Conservation (phyloP, 2,329 filamentous ascomycete genomes). For the Colletotrichum somersetense region DNA sequence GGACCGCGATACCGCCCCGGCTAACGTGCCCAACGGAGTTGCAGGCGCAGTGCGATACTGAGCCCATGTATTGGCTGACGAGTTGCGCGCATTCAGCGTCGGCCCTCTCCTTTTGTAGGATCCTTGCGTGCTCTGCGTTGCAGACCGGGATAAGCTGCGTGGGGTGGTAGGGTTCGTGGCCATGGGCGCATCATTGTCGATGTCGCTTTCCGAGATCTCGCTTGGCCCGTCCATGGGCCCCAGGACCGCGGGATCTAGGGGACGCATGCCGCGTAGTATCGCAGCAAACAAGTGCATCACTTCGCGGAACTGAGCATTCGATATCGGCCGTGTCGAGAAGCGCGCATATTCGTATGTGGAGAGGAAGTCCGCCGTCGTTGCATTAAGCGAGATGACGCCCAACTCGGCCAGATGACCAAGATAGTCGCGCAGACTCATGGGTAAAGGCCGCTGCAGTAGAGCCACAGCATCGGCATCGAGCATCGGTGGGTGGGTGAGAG, state of each 20-base stretch:
- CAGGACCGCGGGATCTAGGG: slow-evolving; percentile 68
- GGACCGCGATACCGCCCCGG: slow-evolving; percentile 53
- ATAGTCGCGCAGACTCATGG: slow-evolving; percentile 85
- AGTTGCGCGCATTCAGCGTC: slow-evolving; percentile 52
- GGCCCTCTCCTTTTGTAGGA: slow-evolving; percentile 45
- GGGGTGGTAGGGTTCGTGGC: slow-evolving; percentile 58
- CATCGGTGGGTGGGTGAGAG: slow-evolving; percentile 54
- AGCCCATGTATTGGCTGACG: slow-evolving; percentile 59
- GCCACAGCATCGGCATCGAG: slow-evolving; percentile 77
- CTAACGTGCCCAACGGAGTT: slow-evolving; percentile 61
- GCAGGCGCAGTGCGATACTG: slow-evolving; percentile 66
- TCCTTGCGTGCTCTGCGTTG: slow-evolving; percentile 49
- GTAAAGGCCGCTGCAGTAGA: slow-evolving; percentile 76
- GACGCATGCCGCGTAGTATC: slow-evolving; percentile 80
- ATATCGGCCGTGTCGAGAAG: slow-evolving; percentile 79
- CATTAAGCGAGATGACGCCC: slow-evolving; percentile 66
- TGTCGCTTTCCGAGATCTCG: slow-evolving; percentile 55
- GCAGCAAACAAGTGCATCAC: slow-evolving; percentile 90
- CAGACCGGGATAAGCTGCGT: slow-evolving; percentile 48
- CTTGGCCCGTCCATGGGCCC: slow-evolving; percentile 47
- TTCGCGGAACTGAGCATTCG: slow-evolving; percentile 77
- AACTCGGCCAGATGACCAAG: slow-evolving; percentile 77
- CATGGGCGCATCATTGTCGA: slow-evolving; percentile 61
- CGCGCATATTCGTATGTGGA: slow-evolving; percentile 84
- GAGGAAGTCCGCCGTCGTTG: slow-evolving; percentile 73